Conservation (phyloP, 176 grass and related monocot species). For the Phyllostachys edulis region DNA sequence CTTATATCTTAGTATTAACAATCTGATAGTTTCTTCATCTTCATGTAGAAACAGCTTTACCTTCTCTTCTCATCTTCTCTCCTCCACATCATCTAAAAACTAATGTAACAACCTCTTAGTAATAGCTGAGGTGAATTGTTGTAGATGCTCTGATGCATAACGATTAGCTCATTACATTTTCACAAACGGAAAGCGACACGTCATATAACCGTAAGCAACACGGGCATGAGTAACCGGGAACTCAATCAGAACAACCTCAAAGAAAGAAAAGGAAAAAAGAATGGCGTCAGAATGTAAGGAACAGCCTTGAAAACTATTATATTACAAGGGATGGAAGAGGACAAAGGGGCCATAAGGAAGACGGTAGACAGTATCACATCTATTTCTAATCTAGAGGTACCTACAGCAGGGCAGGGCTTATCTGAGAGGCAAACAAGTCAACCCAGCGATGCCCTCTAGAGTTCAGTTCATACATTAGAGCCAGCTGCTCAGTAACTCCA, state of each 20-base stretch:
- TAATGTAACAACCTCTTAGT: no score
- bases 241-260: background rate
- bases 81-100: no score
- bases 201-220: background rate
- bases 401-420: slow-evolving; percentile 9
- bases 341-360: slow-evolving; percentile 20
- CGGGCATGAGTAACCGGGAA: background rate
- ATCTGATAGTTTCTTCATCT: no score
- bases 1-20: no score
- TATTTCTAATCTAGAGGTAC: slow-evolving; percentile 34
- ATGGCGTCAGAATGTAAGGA: background rate
- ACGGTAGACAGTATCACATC: background rate
- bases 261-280: background rate
- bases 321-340: slow-evolving; percentile 3
- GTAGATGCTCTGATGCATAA: no score
- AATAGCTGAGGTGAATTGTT: no score
- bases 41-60: no score
- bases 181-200: no score
- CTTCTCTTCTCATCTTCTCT: no score
- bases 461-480: slow-evolving; percentile 25
- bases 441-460: background rate
- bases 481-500: background rate
- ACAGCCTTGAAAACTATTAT: slow-evolving; percentile 19
- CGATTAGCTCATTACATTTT: background rate
- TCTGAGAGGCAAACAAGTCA: slow-evolving; percentile 13